Base-by-base conservation (phyloP, 2,329 filamentous ascomycete genomes). In the Ophiostoma piceae region DNA sequence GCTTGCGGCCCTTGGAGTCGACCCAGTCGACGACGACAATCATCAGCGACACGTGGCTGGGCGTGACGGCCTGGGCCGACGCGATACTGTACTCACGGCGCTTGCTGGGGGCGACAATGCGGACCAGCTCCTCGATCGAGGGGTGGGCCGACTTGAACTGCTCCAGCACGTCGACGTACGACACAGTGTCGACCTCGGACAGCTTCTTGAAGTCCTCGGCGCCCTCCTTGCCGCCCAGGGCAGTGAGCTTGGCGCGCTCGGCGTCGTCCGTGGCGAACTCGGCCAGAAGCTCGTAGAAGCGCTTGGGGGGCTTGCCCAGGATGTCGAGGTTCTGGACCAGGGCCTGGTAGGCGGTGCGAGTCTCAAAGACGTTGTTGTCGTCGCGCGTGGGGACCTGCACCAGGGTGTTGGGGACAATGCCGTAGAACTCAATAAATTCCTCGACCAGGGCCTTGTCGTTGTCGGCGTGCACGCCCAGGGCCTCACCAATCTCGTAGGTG, bases 41-140 rank as follows among this genome's bases (percentile, higher is more conserved):
- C 88, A 98, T 95, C 73, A 99, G 88, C 9, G 94, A 87, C 71
- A 99, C 93, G n/a, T 87, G 89, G 77, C 84, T 94, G 26, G 95
- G 94, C 0, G 92, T 94, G 57, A 98, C 94, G 76, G 94, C 92
- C 82, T 99, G 95, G 69, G 93, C 95, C 2, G 95, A 98, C 26
- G 95, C 95, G 75, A 99, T 98, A n/a, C 92, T 97, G 85, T 99
- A 99, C 81, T 99, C 95, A 76, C 95, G 88, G 72, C 95, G 92
- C 86, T 99, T 99, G 83, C 97, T 89, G 14, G 95, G 94, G 74
- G 85, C 87, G 74, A 99, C 91, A 72, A 99, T 92, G 76, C 89
- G 90, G 73, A 91, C 87, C 70, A 99, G 90, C 75, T 98, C 93
- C 77, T 93, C 87, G 87, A 98, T 95, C 71, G 84, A 84, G 6